Evolutionary conservation across 306 rosid species (phyloP).

Genomic region (Quercus rubra): DNA sequence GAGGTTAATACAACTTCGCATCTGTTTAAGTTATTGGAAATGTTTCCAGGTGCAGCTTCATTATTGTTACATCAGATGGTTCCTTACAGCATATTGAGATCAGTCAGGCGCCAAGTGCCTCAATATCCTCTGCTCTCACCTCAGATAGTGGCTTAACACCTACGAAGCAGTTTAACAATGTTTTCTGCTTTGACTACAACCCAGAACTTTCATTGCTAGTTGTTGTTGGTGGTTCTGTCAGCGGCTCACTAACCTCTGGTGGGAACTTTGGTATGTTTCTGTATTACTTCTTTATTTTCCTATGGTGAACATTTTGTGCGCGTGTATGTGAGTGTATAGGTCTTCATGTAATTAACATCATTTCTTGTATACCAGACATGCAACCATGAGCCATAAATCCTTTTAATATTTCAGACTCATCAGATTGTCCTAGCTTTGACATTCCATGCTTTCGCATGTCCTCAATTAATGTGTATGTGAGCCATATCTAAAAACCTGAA

Average conservation of each 20-base stretch:
- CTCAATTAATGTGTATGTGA: background rate
- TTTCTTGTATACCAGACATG: slow-evolving; percentile 11
- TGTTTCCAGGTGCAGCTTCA: slow-evolving; percentile 73
- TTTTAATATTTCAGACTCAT: slow-evolving; percentile 7
- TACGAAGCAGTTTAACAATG: slow-evolving; percentile 38
- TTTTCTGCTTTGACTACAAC: slow-evolving; percentile 55
- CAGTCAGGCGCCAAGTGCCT: slow-evolving; percentile 53
- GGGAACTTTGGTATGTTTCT: slow-evolving; percentile 45
- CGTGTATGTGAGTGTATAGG: slow-evolving; percentile 12
- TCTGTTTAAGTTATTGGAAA: slow-evolving; percentile 27
- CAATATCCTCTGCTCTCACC: slow-evolving; percentile 37
- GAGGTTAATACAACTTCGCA: slow-evolving; percentile 13
- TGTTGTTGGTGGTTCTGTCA: slow-evolving; percentile 40
- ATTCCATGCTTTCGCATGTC: background rate
- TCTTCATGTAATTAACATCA: background rate
- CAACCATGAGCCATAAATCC: background rate
- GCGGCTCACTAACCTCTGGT: slow-evolving; percentile 33
- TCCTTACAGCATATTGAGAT: slow-evolving; percentile 73
- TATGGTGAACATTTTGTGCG: slow-evolving; percentile 2
- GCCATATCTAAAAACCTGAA: background rate
- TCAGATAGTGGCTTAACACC: slow-evolving; percentile 36
- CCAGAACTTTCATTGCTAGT: slow-evolving; percentile 62
- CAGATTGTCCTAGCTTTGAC: slow-evolving; percentile 2
- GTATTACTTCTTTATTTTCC: slow-evolving; percentile 12
- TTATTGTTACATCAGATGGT: slow-evolving; percentile 69